phyloP scores from a whole-genome alignment of 768 basidiomycete genomes.

The Leccinum boreale region DNA sequence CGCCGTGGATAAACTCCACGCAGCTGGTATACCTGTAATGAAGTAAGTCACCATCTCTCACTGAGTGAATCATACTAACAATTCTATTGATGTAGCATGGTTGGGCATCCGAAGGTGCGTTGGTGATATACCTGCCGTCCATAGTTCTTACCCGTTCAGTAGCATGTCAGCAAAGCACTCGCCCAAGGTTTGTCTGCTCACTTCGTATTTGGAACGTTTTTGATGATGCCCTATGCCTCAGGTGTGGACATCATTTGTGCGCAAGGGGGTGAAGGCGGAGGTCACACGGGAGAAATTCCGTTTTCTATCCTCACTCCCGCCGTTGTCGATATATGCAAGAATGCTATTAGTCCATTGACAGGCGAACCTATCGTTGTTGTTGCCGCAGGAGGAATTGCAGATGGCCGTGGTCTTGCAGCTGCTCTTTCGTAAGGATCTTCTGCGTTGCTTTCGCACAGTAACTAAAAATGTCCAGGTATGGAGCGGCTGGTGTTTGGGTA shows the following conservation, averaged over 20 bases:
- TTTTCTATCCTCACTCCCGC: slow-evolving; percentile 82
- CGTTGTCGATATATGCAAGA: slow-evolving; percentile 74
- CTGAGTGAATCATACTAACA: neutral
- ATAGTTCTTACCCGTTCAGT: slow-evolving; percentile 1
- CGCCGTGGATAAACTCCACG: slow-evolving; percentile 78
- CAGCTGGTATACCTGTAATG: slow-evolving; percentile 78
- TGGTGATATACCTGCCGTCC: neutral
- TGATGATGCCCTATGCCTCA: slow-evolving; percentile 11
- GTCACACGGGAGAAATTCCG: slow-evolving; percentile 81
- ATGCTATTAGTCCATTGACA: slow-evolving; percentile 69
- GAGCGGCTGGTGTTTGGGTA: slow-evolving; percentile 85
- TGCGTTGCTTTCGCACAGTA: neutral
- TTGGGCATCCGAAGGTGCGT: slow-evolving; percentile 78
- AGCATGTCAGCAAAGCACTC: slow-evolving; percentile 75
- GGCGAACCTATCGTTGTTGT: slow-evolving; percentile 75
- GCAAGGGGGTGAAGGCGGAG: slow-evolving; percentile 85
- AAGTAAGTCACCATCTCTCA: slow-evolving; percentile 49
- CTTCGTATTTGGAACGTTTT: neutral
- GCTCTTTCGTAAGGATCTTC: slow-evolving; percentile 51
- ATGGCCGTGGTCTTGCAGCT: slow-evolving; percentile 78
- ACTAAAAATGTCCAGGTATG: slow-evolving; percentile 48
- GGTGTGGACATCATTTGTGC: slow-evolving; percentile 92
- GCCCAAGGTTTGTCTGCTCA: slow-evolving; percentile 49
- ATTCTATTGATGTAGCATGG: slow-evolving; percentile 48
- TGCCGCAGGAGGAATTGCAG: slow-evolving; percentile 82